These are phyloP conservation scores for Schwanniomyces sp. DNA, from an alignment of 805 yeast genomes.

Conservation along the genomic window DNA sequence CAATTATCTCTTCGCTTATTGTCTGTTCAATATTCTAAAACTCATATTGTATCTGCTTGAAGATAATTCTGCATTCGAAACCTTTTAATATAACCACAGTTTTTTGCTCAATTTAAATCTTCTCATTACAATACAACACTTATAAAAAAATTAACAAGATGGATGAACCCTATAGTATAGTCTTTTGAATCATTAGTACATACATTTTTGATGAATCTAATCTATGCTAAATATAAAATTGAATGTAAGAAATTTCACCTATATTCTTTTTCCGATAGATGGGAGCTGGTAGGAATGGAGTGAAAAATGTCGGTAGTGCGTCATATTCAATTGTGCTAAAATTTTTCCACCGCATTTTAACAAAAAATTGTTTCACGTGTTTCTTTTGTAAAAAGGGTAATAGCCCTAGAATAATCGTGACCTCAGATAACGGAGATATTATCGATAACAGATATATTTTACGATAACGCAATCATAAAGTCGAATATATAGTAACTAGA, in stretches of 20 bases:
- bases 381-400: too few species aligned
- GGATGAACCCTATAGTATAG: background rate
- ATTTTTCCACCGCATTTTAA: background rate
- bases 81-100: background rate
- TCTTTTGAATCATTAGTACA: background rate
- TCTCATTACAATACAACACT: background rate
- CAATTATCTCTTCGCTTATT: background rate
- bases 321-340: background rate
- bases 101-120: too few species aligned
- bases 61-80: background rate
- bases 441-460: too few species aligned
- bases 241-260: background rate
- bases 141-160: background rate
- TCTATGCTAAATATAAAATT: background rate
- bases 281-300: background rate
- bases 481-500: too few species aligned
- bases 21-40: too few species aligned
- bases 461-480: too few species aligned
- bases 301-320: constrained; percentile 1
- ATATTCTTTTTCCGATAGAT: background rate
- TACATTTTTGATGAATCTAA: background rate
- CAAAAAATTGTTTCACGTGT: background rate
- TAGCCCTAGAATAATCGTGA: too few species aligned
- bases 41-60: too few species aligned
- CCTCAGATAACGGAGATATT: too few species aligned